Evolutionary conservation across 805 yeast genomes (phyloP).

Genomic region (Candida montana): DNA sequence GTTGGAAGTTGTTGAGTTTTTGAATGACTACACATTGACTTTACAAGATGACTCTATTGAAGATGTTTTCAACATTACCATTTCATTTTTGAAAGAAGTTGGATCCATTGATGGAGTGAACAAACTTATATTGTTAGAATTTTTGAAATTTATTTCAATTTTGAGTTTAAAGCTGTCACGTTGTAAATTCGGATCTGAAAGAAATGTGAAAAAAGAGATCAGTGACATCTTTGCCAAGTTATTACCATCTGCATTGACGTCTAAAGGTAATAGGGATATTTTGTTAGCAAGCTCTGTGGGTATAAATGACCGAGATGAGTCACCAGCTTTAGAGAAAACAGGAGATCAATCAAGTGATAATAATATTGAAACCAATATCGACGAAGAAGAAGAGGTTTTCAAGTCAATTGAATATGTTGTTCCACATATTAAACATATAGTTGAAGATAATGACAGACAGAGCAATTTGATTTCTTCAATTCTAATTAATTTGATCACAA

Average conservation of each 20-base stretch:
- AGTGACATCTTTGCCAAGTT: conserved; percentile 38
- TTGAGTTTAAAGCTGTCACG: conserved; percentile 52
- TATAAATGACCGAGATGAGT: conserved; percentile 8
- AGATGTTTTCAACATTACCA: conserved; percentile 64
- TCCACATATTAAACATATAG: conserved; percentile 15
- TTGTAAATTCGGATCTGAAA: conserved; percentile 58
- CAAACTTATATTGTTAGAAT: conserved; percentile 49
- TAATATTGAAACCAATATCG: conserved; percentile 4
- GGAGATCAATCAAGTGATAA: background rate
- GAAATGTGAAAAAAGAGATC: conserved; percentile 51
- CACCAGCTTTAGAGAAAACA: background rate
- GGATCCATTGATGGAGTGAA: conserved; percentile 29
- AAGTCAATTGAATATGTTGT: conserved; percentile 35
- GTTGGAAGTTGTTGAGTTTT: conserved; percentile 18
- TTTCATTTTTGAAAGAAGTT: conserved; percentile 57
- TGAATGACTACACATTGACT: conserved; percentile 56
- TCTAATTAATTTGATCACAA: conserved; percentile 46
- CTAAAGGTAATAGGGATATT: conserved; percentile 15
- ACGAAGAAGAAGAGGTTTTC: conserved; percentile 39
- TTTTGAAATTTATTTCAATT: conserved; percentile 47
- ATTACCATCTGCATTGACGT: conserved; percentile 28
- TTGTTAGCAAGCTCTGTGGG: conserved; percentile 11
- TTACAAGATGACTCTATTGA: conserved; percentile 73
- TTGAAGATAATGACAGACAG: conserved; percentile 59
- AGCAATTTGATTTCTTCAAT: conserved; percentile 44